phyloP scores from a whole-genome alignment of 305 asterid species.

The Fraxinus floribunda region DNA sequence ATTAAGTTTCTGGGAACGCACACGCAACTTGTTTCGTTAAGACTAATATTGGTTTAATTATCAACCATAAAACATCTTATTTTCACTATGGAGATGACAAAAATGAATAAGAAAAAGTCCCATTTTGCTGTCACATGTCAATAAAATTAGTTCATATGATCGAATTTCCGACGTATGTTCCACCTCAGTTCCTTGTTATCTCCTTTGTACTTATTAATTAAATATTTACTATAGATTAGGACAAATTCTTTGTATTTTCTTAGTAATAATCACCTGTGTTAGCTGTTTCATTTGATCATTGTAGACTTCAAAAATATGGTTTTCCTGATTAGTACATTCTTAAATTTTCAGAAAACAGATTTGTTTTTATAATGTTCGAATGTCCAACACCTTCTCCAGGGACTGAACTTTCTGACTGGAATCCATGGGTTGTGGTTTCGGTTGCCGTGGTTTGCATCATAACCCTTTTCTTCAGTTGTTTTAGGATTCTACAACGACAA shows the following conservation, averaged over 20 bases:
- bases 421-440: conserved; percentile 45
- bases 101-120: neutral
- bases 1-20: neutral
- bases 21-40: neutral
- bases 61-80: neutral
- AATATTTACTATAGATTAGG: neutral
- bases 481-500: conserved; percentile 40
- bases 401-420: conserved; percentile 39
- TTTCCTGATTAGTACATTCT: neutral
- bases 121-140: neutral
- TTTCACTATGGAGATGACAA: neutral
- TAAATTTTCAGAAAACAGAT: neutral
- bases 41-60: neutral
- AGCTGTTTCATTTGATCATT: neutral
- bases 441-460: conserved; percentile 48
- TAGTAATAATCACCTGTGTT: conserved; percentile 23
- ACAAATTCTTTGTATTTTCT: conserved; percentile 2
- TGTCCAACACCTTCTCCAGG: conserved; percentile 33
- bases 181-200: conserved; percentile 22
- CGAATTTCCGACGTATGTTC: neutral
- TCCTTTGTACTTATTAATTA: neutral
- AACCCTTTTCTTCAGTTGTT: conserved; percentile 43
- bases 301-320: conserved; percentile 6
- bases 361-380: conserved; percentile 31
- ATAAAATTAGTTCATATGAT: neutral